phyloP scores from a whole-genome alignment of 2,329 filamentous ascomycete genomes.

The Teratosphaeria epicoccoides region DNA sequence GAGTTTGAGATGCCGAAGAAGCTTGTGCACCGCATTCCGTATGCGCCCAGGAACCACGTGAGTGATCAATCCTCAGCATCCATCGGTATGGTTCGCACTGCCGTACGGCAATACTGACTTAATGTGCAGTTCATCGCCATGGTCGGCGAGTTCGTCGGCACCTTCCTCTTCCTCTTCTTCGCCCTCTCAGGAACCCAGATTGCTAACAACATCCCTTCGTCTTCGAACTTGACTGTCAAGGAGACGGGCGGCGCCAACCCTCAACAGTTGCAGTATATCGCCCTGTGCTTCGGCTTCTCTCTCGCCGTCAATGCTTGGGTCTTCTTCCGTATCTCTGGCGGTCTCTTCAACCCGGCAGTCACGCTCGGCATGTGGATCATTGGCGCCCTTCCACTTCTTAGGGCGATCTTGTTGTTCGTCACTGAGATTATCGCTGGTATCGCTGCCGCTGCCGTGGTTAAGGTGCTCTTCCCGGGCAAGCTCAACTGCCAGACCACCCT shows the following conservation, averaged over 20 bases:
- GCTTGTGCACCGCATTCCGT: neutral
- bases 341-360: slow-evolving; percentile 20
- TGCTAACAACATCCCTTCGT: slow-evolving; percentile 30
- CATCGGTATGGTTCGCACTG: neutral
- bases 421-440: slow-evolving; percentile 23
- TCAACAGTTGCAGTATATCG: slow-evolving; percentile 29
- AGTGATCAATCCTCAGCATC: neutral
- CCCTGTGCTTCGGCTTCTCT: slow-evolving; percentile 25
- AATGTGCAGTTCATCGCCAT: slow-evolving; percentile 21
- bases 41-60: neutral
- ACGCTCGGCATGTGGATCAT: slow-evolving; percentile 22
- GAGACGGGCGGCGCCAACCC: slow-evolving; percentile 24
- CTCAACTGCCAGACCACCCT: neutral
- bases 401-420: slow-evolving; percentile 23
- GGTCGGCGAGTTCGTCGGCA: slow-evolving; percentile 33
- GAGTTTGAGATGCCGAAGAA: neutral
- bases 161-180: slow-evolving; percentile 37
- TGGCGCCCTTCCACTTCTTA: slow-evolving; percentile 15
- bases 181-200: slow-evolving; percentile 36
- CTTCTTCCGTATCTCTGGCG: slow-evolving; percentile 22
- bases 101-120: neutral
- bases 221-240: slow-evolving; percentile 11
- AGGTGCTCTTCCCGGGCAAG: slow-evolving; percentile 14
- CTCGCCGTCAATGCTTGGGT: slow-evolving; percentile 23
- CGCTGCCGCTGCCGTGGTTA: slow-evolving; percentile 21